Evolutionary conservation across 139 green algal species (phyloP).

Genomic region (Micromonas commoda): DNA sequence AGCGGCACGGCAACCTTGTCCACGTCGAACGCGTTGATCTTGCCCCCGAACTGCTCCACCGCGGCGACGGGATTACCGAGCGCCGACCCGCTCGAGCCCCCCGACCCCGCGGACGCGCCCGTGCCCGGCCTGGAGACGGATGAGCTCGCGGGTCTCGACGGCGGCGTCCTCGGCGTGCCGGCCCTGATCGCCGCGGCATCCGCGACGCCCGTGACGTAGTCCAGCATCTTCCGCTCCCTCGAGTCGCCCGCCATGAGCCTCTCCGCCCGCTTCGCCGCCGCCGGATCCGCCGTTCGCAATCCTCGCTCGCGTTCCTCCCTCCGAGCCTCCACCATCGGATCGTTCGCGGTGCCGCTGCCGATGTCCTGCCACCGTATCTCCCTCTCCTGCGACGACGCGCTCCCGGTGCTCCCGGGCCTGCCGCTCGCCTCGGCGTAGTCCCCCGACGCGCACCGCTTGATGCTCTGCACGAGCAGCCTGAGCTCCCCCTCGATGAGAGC

Average conservation of each 20-base stretch:
- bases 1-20: neutral
- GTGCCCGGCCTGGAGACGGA: neutral
- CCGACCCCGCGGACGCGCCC: no score
- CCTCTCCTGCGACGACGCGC: neutral
- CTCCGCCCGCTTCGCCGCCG: neutral
- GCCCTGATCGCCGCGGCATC: neutral
- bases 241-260: neutral
- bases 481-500: conserved; percentile 8
- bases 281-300: no score
- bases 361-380: neutral
- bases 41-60: neutral
- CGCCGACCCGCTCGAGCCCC: neutral
- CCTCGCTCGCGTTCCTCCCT: no score
- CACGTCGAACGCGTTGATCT: neutral
- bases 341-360: neutral
- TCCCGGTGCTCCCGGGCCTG: neutral
- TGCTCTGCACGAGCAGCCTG: conserved; percentile 8
- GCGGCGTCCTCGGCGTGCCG: neutral
- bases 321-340: no score
- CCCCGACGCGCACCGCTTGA: neutral
- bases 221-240: neutral
- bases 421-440: neutral
- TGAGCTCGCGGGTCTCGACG: neutral
- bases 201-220: neutral
- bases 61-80: neutral